Evolutionary conservation across 371 early-diverging fungal genomes (phyloP).

Genomic region (Actinomortierella wolfii): DNA sequence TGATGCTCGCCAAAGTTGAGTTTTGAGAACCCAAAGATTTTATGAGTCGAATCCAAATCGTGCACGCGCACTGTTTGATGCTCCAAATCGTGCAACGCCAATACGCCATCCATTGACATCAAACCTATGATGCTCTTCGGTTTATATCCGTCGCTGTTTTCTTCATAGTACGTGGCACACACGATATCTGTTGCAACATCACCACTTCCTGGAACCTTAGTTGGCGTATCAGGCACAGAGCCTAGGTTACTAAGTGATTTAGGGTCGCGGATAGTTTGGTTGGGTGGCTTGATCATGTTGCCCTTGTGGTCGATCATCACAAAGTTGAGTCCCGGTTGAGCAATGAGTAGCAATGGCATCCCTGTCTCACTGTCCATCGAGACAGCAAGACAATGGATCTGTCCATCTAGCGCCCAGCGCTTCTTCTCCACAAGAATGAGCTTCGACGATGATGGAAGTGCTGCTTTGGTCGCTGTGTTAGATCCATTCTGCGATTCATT

Average conservation of each 20-base stretch:
- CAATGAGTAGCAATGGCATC: slow-evolving; percentile 56
- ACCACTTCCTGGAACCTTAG: slow-evolving; percentile 24
- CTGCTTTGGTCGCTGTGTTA: background rate
- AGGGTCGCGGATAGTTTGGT: slow-evolving; percentile 19
- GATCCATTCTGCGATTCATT: slow-evolving; percentile 12
- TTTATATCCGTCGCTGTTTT: slow-evolving; percentile 19
- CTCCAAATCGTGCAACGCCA: slow-evolving; percentile 57
- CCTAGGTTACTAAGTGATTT: background rate
- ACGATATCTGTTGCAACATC: slow-evolving; percentile 66
- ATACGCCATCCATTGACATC: slow-evolving; percentile 67
- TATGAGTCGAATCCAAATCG: slow-evolving; percentile 64
- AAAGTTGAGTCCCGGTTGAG: slow-evolving; percentile 67
- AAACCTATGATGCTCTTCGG: slow-evolving; percentile 57
- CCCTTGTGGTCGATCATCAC: slow-evolving; percentile 63
- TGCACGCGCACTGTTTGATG: slow-evolving; percentile 51
- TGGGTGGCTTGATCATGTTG: slow-evolving; percentile 51
- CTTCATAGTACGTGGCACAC: slow-evolving; percentile 48
- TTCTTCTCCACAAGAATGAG: slow-evolving; percentile 52
- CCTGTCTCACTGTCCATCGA: slow-evolving; percentile 32
- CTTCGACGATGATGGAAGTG: slow-evolving; percentile 12
- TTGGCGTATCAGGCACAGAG: slow-evolving; percentile 35
- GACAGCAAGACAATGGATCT: slow-evolving; percentile 44
- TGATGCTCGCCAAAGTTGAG: slow-evolving; percentile 49
- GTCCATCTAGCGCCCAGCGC: slow-evolving; percentile 67
- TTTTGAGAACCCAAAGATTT: slow-evolving; percentile 63